Conservation (phyloP, 2,329 filamentous ascomycete genomes). For the Nigrograna mackinnonii region DNA sequence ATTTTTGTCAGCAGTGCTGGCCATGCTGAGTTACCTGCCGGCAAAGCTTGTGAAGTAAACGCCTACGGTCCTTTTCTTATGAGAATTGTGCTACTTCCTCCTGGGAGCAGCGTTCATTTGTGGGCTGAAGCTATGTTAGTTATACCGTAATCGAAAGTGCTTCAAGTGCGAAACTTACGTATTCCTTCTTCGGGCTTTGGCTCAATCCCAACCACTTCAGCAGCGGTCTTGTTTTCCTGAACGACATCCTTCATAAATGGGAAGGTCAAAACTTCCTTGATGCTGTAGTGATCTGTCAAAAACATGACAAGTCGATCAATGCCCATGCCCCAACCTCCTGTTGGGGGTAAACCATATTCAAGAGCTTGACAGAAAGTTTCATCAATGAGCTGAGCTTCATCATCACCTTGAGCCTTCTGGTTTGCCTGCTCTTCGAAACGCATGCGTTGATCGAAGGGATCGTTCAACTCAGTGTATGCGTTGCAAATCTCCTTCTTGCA, state of each 20-base stretch:
- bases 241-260: conserved; percentile 88
- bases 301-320: conserved; percentile 96
- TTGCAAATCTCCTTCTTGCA: conserved; percentile 98
- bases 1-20: too few relatives aligned
- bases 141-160: background rate
- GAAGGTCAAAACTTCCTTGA: conserved; percentile 95
- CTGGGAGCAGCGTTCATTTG: background rate
- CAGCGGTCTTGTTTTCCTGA: conserved; percentile 53
- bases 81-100: too few relatives aligned
- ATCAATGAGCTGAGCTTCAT: conserved; percentile 94
- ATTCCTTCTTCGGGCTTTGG: conserved; percentile 65
- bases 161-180: conserved; percentile 28
- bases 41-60: too few relatives aligned
- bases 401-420: conserved; percentile 95
- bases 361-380: conserved; percentile 92
- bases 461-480: conserved; percentile 86
- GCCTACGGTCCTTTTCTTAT: too few relatives aligned
- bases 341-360: conserved; percentile 90
- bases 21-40: too few relatives aligned
- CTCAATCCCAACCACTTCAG: conserved; percentile 65
- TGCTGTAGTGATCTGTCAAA: conserved; percentile 92
- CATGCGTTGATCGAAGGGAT: conserved; percentile 75
- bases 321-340: conserved; percentile 95
- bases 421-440: conserved; percentile 85
- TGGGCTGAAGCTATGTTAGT: background rate